These are phyloP conservation scores for Cutaneotrichosporon sp. DNA, from an alignment of 1,284 basidiomycete species.

Conservation along the genomic window DNA sequence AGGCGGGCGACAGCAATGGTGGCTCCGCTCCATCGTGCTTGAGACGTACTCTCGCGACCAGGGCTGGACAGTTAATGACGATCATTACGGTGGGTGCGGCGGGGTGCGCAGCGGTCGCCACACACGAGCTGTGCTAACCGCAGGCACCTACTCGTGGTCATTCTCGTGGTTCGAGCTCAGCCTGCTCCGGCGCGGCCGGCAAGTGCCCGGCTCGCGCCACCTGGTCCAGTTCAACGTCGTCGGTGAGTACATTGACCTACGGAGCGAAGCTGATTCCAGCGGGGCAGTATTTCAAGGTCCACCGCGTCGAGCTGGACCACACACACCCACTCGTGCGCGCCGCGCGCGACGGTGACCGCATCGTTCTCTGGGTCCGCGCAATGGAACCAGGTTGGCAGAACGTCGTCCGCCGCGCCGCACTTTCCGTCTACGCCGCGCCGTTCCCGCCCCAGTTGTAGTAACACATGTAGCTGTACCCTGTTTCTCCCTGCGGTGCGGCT, in stretches of 20 bases:
- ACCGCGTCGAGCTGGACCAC: slow-evolving; percentile 21
- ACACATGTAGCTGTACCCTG: too few relatives aligned
- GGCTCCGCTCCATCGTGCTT: slow-evolving; percentile 28
- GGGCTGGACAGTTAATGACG: slow-evolving; percentile 29
- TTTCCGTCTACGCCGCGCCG: slow-evolving; percentile 24
- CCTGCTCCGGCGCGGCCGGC: slow-evolving; percentile 30
- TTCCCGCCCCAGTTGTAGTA: slow-evolving; percentile 3
- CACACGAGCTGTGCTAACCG: too few relatives aligned
- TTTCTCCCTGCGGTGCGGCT: too few relatives aligned
- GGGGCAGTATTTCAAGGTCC: slow-evolving; percentile 38
- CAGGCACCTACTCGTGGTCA: slow-evolving; percentile 35
- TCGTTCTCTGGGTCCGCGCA: slow-evolving; percentile 40
- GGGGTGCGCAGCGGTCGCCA: not conserved
- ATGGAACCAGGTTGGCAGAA: slow-evolving; percentile 41
- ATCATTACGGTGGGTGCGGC: slow-evolving; percentile 31
- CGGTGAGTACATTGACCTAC: slow-evolving; percentile 20
- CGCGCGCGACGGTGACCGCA: slow-evolving; percentile 30
- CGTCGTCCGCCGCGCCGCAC: slow-evolving; percentile 24
- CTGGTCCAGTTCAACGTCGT: slow-evolving; percentile 38
- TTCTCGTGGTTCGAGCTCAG: slow-evolving; percentile 42
- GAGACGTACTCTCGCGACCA: slow-evolving; percentile 38
- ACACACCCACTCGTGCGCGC: slow-evolving; percentile 24
- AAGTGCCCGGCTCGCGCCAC: slow-evolving; percentile 28
- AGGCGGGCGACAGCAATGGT: not conserved
- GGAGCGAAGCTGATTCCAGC: slow-evolving; percentile 20